Evolutionary conservation across 2,329 filamentous ascomycete species (phyloP).

Genomic region (Allantophomopsis cytisporea): DNA sequence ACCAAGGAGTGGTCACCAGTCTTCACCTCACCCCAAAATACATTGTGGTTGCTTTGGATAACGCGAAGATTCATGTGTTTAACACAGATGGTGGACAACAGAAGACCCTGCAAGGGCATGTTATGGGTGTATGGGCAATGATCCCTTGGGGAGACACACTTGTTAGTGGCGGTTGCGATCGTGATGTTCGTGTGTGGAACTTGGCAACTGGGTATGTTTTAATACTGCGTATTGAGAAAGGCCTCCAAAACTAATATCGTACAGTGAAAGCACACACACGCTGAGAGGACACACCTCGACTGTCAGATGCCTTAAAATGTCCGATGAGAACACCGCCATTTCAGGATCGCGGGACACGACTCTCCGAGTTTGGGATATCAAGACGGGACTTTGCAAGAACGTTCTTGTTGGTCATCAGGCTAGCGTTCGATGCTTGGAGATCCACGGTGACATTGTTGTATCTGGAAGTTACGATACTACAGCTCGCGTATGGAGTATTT

Average conservation of each 20-base stretch:
- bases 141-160: constrained; percentile 93
- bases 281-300: constrained; percentile 93
- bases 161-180: constrained; percentile 91
- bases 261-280: constrained; percentile 62
- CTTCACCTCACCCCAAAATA: constrained; percentile 89
- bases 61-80: constrained; percentile 97
- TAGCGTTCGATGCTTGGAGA: constrained; percentile 87
- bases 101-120: constrained; percentile 83
- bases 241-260: background rate
- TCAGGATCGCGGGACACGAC: constrained; percentile 94
- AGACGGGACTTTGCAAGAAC: constrained; percentile 76
- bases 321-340: constrained; percentile 83
- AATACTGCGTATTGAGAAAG: constrained; percentile 6
- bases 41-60: constrained; percentile 94
- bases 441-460: constrained; percentile 93
- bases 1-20: constrained; percentile 93
- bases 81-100: constrained; percentile 81
- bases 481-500: constrained; percentile 95
- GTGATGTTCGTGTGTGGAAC: constrained; percentile 95
- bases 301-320: constrained; percentile 95
- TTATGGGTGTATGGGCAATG: constrained; percentile 99
- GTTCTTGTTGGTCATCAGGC: constrained; percentile 91
- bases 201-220: constrained; percentile 70
- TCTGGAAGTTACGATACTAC: constrained; percentile 97
- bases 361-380: constrained; percentile 87